phyloP scores from a whole-genome alignment of 768 basidiomycete genomes.

The Boletus eberwhitei region DNA sequence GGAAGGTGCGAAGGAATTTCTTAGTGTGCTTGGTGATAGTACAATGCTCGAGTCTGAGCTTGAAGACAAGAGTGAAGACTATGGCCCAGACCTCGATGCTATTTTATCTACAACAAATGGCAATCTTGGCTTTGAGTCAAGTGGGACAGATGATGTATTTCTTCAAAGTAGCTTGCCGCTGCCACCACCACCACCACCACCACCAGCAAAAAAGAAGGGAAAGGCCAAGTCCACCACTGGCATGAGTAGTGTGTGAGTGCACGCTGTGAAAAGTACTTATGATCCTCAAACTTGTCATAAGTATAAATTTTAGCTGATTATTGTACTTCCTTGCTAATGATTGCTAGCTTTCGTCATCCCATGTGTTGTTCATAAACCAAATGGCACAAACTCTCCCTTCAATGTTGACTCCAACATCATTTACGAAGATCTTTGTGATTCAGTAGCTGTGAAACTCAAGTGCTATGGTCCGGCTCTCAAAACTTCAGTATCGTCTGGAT shows the following conservation, averaged over 20 bases:
- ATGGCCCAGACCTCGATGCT: background rate
- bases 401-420: background rate
- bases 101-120: background rate
- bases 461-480: background rate
- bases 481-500: background rate
- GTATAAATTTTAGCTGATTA: background rate
- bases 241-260: no score
- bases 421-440: background rate
- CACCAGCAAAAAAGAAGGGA: background rate
- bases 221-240: background rate
- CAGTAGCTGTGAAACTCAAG: background rate
- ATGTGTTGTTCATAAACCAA: background rate
- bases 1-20: background rate
- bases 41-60: no score
- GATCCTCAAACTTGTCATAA: background rate
- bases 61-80: background rate
- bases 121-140: background rate
- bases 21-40: background rate
- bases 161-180: background rate
- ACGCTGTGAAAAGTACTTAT: background rate
- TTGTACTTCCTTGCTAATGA: background rate
- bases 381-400: background rate
- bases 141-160: background rate
- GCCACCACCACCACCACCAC: background rate
- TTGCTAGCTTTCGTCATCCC: background rate